Percentiles rank a stretch among this genome's conserved stretches.
Evolutionary conservation across 176 grass and related monocot genomes (phyloP).

Genomic region (Poa pratensis): DNA sequence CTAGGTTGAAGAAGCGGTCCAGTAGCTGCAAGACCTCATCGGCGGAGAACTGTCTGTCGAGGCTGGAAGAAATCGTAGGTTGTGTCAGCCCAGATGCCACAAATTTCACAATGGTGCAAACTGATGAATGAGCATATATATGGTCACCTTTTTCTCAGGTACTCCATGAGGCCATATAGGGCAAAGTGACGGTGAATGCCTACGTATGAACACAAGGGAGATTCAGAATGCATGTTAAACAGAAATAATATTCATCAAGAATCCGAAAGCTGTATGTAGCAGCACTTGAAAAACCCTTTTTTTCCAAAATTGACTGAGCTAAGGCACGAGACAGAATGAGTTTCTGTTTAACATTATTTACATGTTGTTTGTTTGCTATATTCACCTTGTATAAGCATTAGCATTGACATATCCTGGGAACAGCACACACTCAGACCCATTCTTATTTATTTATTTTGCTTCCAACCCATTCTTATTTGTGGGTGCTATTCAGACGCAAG

Average conservation of each 20-base stretch:
- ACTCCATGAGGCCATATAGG: constrained; percentile 91
- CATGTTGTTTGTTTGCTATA: not conserved
- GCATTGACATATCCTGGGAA: not conserved
- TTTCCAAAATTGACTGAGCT: not conserved
- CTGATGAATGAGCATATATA: not conserved
- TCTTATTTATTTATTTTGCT: no score
- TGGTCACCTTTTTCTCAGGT: constrained; percentile 67
- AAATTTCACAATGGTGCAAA: not conserved
- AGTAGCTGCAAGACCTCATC: constrained; percentile 88
- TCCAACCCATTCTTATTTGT: not conserved
- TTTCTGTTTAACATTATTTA: no score
- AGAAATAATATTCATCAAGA: not conserved
- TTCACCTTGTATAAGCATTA: constrained; percentile 3
- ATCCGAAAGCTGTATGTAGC: not conserved
- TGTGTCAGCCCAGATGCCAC: not conserved
- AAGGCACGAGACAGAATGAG: not conserved
- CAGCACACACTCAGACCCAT: not conserved
- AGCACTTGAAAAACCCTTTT: not conserved
- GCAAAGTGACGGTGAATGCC: constrained; percentile 93
- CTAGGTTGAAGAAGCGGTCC: constrained; percentile 92
- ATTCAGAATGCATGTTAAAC: constrained; percentile 4
- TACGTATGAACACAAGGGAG: constrained; percentile 32
- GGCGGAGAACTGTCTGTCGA: constrained; percentile 76
- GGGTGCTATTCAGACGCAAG: not conserved
- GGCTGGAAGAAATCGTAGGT: constrained; percentile 51